Evolutionary conservation across 164 flowering plant species (phyloP).

Genomic region (Vitis riparia): DNA sequence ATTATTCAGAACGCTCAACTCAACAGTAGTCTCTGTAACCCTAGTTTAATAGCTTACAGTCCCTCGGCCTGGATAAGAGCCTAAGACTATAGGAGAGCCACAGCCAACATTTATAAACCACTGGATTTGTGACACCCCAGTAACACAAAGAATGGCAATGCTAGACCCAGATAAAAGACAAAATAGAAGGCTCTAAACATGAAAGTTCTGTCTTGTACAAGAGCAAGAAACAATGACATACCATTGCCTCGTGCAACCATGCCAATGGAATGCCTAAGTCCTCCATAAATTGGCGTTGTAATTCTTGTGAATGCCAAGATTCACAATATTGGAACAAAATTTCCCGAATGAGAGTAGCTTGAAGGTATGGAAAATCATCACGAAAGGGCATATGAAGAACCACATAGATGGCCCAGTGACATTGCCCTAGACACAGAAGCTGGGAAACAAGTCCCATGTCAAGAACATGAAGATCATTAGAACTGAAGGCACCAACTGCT

Average conservation of each 20-base stretch:
- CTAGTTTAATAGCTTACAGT: not conserved
- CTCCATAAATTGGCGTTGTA: conserved; percentile 76
- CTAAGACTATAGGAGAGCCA: not conserved
- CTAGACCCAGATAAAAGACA: conserved; percentile 2
- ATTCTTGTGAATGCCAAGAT: conserved; percentile 72
- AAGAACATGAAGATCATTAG: conserved; percentile 81
- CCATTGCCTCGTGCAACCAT: conserved; percentile 98
- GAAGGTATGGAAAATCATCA: conserved; percentile 78
- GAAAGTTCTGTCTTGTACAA: not conserved
- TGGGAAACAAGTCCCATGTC: conserved; percentile 94
- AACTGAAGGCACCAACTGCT: conserved; percentile 80
- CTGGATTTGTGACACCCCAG: not conserved
- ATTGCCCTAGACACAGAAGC: conserved; percentile 72
- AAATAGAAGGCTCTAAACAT: not conserved
- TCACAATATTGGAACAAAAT: conserved; percentile 95
- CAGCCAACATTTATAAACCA: not conserved
- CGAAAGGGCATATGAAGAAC: conserved; percentile 84
- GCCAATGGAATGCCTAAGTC: conserved; percentile 73
- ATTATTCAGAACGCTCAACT: too few relatives aligned
- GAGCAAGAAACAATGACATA: conserved; percentile 26
- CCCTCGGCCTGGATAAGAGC: not conserved
- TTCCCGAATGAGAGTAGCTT: conserved; percentile 73
- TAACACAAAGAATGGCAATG: not conserved
- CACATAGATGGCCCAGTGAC: conserved; percentile 99
- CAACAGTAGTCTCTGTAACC: too few relatives aligned